Percentiles rank a stretch among this genome's conserved stretches.
Evolutionary conservation across 176 grass and related monocot species (phyloP).

Genomic region (Rhipidocladum racemiflorum): DNA sequence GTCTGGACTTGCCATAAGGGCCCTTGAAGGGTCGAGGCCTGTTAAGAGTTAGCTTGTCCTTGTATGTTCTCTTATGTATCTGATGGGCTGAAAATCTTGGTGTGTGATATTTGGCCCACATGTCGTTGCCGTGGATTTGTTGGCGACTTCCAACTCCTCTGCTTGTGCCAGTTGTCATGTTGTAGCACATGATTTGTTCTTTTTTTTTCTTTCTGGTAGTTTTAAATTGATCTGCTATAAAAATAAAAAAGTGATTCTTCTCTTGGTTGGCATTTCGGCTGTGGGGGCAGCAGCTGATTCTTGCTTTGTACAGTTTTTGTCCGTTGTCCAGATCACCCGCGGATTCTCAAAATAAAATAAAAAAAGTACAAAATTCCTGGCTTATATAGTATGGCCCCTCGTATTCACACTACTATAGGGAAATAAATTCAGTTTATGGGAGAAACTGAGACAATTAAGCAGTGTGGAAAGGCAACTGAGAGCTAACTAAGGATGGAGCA

Average conservation of each 20-base stretch:
- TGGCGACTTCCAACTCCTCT: neutral
- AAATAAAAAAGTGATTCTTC: neutral
- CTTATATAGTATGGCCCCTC: no score
- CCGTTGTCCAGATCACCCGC: no score
- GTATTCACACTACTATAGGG: neutral
- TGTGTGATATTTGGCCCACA: neutral
- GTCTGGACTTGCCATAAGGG: neutral
- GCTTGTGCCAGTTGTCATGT: neutral
- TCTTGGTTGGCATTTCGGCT: no score
- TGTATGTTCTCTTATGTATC: constrained; percentile 1
- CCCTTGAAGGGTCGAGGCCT: neutral
- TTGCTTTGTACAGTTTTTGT: no score
- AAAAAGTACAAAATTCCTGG: no score
- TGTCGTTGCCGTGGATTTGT: neutral
- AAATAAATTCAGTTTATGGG: neutral
- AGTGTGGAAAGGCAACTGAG: no score
- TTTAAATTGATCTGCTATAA: neutral
- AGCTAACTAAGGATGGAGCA: no score
- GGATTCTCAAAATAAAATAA: no score
- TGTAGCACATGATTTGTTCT: neutral
- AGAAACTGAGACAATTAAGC: neutral
- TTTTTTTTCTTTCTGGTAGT: neutral
- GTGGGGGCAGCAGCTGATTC: no score
- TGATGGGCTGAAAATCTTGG: neutral
- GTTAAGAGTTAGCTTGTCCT: neutral